Evolutionary conservation across 1,284 basidiomycete genomes (phyloP), one percentile per base, ranked within the genome.

Genomic region (Gymnopus androsaceus): DNA sequence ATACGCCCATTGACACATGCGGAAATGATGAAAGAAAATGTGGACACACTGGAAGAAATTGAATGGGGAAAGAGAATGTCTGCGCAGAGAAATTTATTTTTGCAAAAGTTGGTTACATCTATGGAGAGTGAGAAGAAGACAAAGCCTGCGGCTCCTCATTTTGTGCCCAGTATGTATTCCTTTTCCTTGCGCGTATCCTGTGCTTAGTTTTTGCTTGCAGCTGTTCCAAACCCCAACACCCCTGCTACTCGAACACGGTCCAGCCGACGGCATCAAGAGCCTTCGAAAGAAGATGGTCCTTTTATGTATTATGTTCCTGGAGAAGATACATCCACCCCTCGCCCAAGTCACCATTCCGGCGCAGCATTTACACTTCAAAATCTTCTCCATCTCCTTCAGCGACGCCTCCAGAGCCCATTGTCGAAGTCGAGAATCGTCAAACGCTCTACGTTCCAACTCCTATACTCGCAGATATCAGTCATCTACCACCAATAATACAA

Each of bases 21-120:
- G 44, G 81, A 88, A 63, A 70, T 75, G 57, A 69, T 66, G 2
- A 64, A 68, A 52, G 88, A 90, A 72, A 90, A 91, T 63, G 72
- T 88, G 12, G 88, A 91, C 66, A 81, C 85, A 0, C 63, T 67
- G 14, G 85, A 88, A 41, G 88, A 91, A 69, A 75, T 82, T 21
- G 79, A 79, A 45, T 88, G 84, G 78, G 88, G 86, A 9, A 74
- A 72, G 59, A 73, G 72, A 62, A 90, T 90, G 89, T 81, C 83
- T n/a, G 71, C 73, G 17, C 78, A 82, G 55, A 78, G 88, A 56
- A 80, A 83, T 59, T 54, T 73, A 14, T 91, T 92, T 62, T 74
- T 91, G 41, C 81, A 81, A 51, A 80, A 80, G 58, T 78, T 85
- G 28, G 78, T 85, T 19, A 71, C 72, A 54, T 76, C 76, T 14